phyloP scores from a whole-genome alignment of 495 filamentous ascomycete genomes.

The Lichenothelia convexa region DNA sequence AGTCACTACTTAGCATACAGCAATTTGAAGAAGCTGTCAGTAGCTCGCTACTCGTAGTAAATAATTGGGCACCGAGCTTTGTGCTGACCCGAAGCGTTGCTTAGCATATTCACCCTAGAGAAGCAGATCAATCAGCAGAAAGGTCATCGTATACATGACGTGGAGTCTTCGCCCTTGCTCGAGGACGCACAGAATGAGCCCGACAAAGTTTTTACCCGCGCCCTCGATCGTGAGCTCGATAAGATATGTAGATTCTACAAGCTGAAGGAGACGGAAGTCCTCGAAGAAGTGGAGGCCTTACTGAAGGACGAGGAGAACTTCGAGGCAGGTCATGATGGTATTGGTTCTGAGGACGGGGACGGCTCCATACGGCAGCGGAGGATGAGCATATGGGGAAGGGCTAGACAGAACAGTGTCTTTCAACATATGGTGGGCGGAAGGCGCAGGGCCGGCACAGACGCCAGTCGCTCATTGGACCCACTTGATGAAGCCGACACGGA shows the following conservation, averaged over 20 bases:
- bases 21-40: conserved; percentile 95
- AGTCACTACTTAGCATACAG: conserved; percentile 94
- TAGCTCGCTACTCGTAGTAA: too few relatives aligned
- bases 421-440: conserved; percentile 21
- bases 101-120: conserved; percentile 83
- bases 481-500: conserved; percentile 28
- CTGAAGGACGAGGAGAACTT: conserved; percentile 57
- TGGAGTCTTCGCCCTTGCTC: conserved; percentile 72
- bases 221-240: conserved; percentile 77
- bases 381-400: conserved; percentile 24
- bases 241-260: conserved; percentile 84
- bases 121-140: conserved; percentile 44
- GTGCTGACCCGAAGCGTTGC: conserved; percentile 15
- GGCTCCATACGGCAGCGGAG: conserved; percentile 29
- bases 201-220: conserved; percentile 57
- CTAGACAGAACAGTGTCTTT: conserved; percentile 29
- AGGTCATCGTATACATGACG: conserved; percentile 33
- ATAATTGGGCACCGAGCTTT: not conserved
- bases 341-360: conserved; percentile 35
- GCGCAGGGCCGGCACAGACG: conserved; percentile 28
- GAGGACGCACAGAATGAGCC: conserved; percentile 40
- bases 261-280: conserved; percentile 70
- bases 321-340: conserved; percentile 39
- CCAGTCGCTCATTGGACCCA: conserved; percentile 20
- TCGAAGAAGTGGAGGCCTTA: conserved; percentile 59